These are phyloP conservation scores for Hanseniaspora sp. DNA, from an alignment of 1,139 yeast species.

Conservation along the genomic window DNA sequence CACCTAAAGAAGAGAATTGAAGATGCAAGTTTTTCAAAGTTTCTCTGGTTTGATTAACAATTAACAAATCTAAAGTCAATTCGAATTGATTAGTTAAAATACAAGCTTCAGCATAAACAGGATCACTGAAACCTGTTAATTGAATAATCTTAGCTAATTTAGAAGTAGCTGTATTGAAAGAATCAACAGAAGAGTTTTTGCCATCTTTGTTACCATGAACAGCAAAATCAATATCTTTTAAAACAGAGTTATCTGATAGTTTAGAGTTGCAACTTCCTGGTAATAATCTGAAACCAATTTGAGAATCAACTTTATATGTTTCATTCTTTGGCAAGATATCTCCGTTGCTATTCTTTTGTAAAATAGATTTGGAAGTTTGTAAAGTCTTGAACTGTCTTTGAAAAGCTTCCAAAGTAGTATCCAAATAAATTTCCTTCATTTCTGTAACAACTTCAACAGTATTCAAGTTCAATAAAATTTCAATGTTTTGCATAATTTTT, in stretches of 20 bases:
- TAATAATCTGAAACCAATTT: slow-evolving; percentile 74
- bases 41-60: slow-evolving; percentile 87
- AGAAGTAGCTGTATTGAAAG: slow-evolving; percentile 37
- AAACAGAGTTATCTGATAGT: slow-evolving; percentile 21
- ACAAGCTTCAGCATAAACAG: slow-evolving; percentile 95
- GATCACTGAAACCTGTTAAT: slow-evolving; percentile 93
- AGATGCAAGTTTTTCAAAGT: slow-evolving; percentile 86
- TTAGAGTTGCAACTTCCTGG: slow-evolving; percentile 40
- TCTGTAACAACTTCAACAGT: slow-evolving; percentile 29
- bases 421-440: slow-evolving; percentile 45
- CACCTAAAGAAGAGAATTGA: slow-evolving; percentile 94
- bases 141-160: slow-evolving; percentile 81
- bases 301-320: slow-evolving; percentile 45
- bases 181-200: slow-evolving; percentile 1
- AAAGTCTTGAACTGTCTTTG: slow-evolving; percentile 44
- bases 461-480: slow-evolving; percentile 51
- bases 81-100: slow-evolving; percentile 93
- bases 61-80: slow-evolving; percentile 81
- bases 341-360: slow-evolving; percentile 43
- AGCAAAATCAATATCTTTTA: slow-evolving; percentile 9
- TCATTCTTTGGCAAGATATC: slow-evolving; percentile 62
- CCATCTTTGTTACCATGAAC: slow-evolving; percentile 2
- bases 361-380: slow-evolving; percentile 22
- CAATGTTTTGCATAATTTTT: slow-evolving; percentile 61
- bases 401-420: slow-evolving; percentile 80